Percentiles rank a stretch among this genome's conserved stretches.
These are phyloP conservation scores for Metschnikowia matae DNA, from an alignment of 805 yeast genomes.

Conservation along the genomic window DNA sequence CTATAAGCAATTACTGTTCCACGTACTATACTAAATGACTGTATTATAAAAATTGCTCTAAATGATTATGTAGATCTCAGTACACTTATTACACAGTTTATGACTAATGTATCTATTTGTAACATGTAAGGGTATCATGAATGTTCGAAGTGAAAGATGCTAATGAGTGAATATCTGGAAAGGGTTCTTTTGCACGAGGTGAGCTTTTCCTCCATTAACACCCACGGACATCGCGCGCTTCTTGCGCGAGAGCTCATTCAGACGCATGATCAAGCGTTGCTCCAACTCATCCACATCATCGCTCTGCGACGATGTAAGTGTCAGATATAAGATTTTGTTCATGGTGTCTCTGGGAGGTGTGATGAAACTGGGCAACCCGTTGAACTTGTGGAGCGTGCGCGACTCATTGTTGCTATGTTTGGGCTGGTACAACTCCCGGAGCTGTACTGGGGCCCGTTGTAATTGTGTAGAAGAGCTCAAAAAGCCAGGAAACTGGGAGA, in stretches of 20 bases:
- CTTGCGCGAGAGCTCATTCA: constrained; percentile 20
- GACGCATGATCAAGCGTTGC: constrained; percentile 18
- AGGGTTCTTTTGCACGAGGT: constrained; percentile 30
- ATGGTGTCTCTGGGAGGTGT: constrained; percentile 32
- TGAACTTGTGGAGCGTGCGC: constrained; percentile 28
- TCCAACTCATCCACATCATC: constrained; percentile 20
- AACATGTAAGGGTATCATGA: neutral
- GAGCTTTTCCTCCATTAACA: constrained; percentile 32
- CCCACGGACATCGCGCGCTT: constrained; percentile 38
- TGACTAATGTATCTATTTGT: neutral
- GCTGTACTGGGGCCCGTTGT: constrained; percentile 14
- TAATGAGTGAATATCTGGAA: constrained; percentile 19
- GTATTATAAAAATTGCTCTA: no score
- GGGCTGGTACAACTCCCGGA: constrained; percentile 30
- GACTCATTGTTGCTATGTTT: constrained; percentile 25
- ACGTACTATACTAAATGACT: no score
- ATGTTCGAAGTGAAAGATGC: neutral
- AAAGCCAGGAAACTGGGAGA: constrained; percentile 31
- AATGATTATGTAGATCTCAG: no score
- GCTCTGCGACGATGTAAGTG: neutral
- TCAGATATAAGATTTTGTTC: constrained; percentile 21
- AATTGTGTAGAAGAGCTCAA: constrained; percentile 11
- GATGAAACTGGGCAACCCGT: constrained; percentile 27
- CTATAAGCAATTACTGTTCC: no score
- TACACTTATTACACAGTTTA: no score